Evolutionary conservation across 1,284 basidiomycete species (phyloP), one percentile per base, ranked within the genome.

Genomic region (Hortiboletus rubellus): DNA sequence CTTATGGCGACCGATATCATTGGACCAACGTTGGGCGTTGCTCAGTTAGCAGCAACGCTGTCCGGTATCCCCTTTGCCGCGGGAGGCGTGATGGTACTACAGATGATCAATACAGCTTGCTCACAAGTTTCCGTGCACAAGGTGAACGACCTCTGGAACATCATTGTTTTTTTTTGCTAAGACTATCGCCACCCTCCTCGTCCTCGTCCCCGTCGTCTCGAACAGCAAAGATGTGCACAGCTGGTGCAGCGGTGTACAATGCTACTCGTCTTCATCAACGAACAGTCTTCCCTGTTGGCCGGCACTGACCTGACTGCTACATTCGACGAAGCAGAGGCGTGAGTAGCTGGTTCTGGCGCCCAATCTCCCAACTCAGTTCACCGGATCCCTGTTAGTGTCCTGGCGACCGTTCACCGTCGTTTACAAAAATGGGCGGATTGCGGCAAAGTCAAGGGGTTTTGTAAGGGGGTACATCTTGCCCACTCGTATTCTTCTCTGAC

Each of bases 311-410:
- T 79, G 15, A 70, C 70, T 46, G 66, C 67, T 36, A 63, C 73
- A n/a, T 72, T 73, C 24, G 78, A 82, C 56, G 76, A 82, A 57
- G 68, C 79, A 30, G 70, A 74, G 52, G 65, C 60, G 82, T 82
- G 66, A 54, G 79, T 66, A 22, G 27, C 27, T 27, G 3, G 31
- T 33, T 27, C 33, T 31, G 43, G 24, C 17, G 4, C 31, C 31
- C 42, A 7, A 4, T 48, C 18, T 10, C 36, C 8, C 11, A 14
- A 38, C 50, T 30, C 14, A 3, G n/a, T 51, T 47, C 15, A 41
- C 42, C 9, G 36, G 18, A 33, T 33, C 30, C 10, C 7, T 14
- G 33, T 33, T 46, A 82, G 82, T 30, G 72, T 76, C 24, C 66
- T 82, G 2, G 69, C 69, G 49, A 72, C 49, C 37, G 74, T 82